Conservation (phyloP, 2,329 filamentous ascomycete genomes). For the Thermothelomyces thermophilus region DNA sequence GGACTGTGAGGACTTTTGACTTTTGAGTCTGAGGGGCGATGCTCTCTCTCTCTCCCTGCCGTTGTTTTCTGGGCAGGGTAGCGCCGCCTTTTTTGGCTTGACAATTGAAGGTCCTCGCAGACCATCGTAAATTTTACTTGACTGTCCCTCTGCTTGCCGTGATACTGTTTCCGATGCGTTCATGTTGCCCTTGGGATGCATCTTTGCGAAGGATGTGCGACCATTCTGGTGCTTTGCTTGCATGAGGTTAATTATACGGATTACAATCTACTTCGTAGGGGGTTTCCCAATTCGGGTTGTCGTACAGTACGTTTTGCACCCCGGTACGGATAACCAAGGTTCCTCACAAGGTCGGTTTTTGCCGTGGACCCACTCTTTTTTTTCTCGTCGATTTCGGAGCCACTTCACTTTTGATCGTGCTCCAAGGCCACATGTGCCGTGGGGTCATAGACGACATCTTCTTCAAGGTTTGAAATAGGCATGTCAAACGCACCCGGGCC, state of each 20-base stretch:
- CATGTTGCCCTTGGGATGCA: neutral
- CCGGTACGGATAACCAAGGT: neutral
- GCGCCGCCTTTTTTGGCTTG: constrained; percentile 10
- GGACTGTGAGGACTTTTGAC: constrained; percentile 16
- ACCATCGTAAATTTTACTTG: constrained; percentile 16
- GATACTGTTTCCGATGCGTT: neutral
- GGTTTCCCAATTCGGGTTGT: too few relatives aligned
- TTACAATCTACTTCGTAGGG: too few relatives aligned
- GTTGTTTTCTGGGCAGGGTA: neutral
- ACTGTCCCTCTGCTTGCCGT: neutral
- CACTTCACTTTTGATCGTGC: neutral
- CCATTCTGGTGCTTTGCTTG: too few relatives aligned
- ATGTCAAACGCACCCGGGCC: neutral
- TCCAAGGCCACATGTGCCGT: neutral
- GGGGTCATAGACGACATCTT: neutral
- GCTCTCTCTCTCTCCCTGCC: constrained; percentile 1
- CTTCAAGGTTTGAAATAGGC: neutral
- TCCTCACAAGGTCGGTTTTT: neutral
- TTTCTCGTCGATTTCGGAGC: neutral
- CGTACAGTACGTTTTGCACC: neutral
- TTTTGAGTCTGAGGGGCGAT: constrained; percentile 1
- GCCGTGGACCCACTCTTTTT: constrained; percentile 3
- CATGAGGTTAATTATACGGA: too few relatives aligned
- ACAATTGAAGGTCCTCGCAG: constrained; percentile 22
- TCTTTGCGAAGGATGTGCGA: too few relatives aligned